Base-by-base conservation (phyloP, 345 rosid genomes). In the Cardamine occulta region DNA sequence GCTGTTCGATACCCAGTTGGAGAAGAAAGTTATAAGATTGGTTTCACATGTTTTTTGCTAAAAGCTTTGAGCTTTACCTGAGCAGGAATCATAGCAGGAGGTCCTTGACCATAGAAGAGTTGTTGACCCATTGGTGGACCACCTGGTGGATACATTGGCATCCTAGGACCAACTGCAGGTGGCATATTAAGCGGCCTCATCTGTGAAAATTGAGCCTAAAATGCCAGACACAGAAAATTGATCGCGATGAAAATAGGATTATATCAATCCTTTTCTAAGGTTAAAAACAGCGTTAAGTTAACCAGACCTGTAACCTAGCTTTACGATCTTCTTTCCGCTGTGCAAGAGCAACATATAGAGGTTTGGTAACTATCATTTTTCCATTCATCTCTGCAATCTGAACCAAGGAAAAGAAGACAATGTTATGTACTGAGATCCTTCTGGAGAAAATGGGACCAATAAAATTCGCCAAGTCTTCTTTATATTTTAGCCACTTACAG, bases 241-340 rank as follows among this genome's bases (percentile, higher is more conserved):
- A 63, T 26, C 45, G 44, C 14, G 3, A 62, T 42, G 26, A 65
- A 47, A 56, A 56, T 1, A 8, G 6, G 61, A 19, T 45, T 29
- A 65, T 19, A 26, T 14, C 3, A 39, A 51, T 14, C 24, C 4
- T 19, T 56, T 15, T 29, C 12, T 49, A 47, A 37, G 1, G 19
- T 21, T 34, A 35, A 44, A 28, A 52, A 39, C 53, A 42, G 7
- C 24, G 10, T 32, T 28, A 61, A 18, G 45, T 35, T 60, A 71
- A 63, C 31, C 80, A 74, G 12, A 94, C 97, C 97, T 91, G 97
- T 83, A 94, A 65, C 85, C 97, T 88, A 60, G 97, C 96, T 77
- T 91, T 87, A 64, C 98, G 84, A 74, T 94, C 97, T 86, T 91
- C 98, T 79, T 91, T 94, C 55, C 93, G 70, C 62, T 94, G 97